Base-by-base conservation (phyloP, 169 alveolate species). In the Plasmodium knowlesi region DNA sequence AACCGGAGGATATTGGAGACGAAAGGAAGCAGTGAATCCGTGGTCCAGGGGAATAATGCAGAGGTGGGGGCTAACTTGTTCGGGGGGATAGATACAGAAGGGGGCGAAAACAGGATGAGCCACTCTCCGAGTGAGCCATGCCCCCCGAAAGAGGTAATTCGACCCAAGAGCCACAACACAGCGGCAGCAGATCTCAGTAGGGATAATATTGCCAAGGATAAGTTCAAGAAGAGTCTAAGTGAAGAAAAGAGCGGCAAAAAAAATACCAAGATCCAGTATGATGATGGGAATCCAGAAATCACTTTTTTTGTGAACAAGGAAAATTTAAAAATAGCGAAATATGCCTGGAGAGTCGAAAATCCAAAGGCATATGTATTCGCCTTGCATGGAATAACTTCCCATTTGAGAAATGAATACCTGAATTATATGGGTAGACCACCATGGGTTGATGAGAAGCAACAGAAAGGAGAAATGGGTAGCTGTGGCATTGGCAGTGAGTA, bases 311-410 rank as follows among this genome's bases (percentile, higher is more conserved):
- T 82, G 16, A 96, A 96, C 92, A 94, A 88, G 39, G 94, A 94
- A 43, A 93, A 93, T 39, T 73, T 96, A 91, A 80, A 89, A 78
- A 94, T 96, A 57, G 93, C 97, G 50, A 96, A 96, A 19, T 96
- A 96, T 85, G 84, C 95, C 4, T 67, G 96, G 78, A 91, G 71
- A 54, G 92, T 83, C 1, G 89, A 92, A 73, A 83, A 94, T 14
- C 96, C 97, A 0, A 94, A 94, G 92, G 97, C 96, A 9, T 71
- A 80, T 67, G 79, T 96, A 19, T 92, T 96, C 28, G 93, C 95
- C 71, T 95, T 94, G 43, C 97, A 96, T 90, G 97, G 97, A 53
- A 94, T 92, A 19, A 79, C 95, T 41, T 92, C 95, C 37, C 97
- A 96, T 78, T 83, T 94, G 74, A 94, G 96, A 28, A 95, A 92